Evolutionary conservation across 441 rosid genomes (phyloP).

Genomic region (Melastoma candidum): DNA sequence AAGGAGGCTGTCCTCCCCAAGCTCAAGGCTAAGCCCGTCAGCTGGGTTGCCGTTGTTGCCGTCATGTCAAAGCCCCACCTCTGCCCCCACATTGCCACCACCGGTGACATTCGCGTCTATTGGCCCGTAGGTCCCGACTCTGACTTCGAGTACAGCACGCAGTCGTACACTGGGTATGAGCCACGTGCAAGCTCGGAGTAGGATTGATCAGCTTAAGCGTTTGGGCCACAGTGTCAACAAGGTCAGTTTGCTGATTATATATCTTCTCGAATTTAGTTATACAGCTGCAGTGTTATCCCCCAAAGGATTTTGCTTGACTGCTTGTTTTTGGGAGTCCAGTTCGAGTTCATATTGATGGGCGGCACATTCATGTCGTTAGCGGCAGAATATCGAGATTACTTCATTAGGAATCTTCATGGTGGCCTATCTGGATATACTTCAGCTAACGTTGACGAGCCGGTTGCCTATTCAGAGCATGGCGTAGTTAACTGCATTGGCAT

Average conservation of each 20-base stretch:
- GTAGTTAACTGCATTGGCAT: constrained; percentile 95
- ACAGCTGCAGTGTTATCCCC: not conserved
- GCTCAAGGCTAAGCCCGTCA: constrained; percentile 93
- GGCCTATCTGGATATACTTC: constrained; percentile 97
- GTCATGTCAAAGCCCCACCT: constrained; percentile 99
- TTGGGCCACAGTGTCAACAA: constrained; percentile 98
- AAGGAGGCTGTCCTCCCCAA: constrained; percentile 84
- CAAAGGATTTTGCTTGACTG: constrained; percentile 1
- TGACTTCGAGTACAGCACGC: constrained; percentile 97
- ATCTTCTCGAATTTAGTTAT: not conserved
- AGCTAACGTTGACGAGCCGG: constrained; percentile 93
- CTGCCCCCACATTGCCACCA: constrained; percentile 97
- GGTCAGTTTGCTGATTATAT: constrained; percentile 27
- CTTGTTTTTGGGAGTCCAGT: constrained; percentile 34
- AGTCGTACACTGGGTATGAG: constrained; percentile 97
- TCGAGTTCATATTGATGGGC: constrained; percentile 97
- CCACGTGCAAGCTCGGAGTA: constrained; percentile 98
- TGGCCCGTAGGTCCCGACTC: constrained; percentile 99
- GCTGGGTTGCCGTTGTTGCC: constrained; percentile 97
- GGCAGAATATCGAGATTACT: constrained; percentile 90
- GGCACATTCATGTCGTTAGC: constrained; percentile 98
- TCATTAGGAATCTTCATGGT: constrained; percentile 91
- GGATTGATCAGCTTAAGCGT: constrained; percentile 97
- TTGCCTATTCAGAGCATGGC: constrained; percentile 92
- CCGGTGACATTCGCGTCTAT: constrained; percentile 93